Evolutionary conservation across 2,329 filamentous ascomycete genomes (phyloP), one percentile per base, ranked within the genome.

Genomic region (Pseudopithomyces maydicus): DNA sequence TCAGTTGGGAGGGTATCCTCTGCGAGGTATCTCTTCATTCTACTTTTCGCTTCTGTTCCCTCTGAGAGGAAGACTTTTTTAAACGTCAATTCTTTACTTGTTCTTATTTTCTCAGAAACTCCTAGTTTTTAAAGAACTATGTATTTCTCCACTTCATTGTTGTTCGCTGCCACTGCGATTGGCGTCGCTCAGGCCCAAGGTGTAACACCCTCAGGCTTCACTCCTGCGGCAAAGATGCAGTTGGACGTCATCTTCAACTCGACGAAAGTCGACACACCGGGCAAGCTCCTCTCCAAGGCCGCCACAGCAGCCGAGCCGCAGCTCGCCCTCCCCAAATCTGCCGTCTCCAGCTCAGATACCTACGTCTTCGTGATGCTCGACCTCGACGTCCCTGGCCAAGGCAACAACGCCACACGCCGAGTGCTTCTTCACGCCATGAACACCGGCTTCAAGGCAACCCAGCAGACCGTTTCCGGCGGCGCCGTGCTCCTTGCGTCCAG

Each of bases 281-380:
- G 73, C 0, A 54, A 71, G 42, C 36, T 60, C 5, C 49, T 75
- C 14, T 56, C 67, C 11, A 74, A 72, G 68, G 64, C 68, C 38
- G 71, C 55, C 50, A 71, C 67, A 1, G 56, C 67, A 26, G 61
- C 29, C 19, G 64, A 69, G 56, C 73, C 73, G 12, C 65, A 67
- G 50, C 55, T 75, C 47, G 73, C 69, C 11, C 29, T 73, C 15
- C 42, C 66, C 7, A 65, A 55, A 36, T 48, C 56, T 22, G 57
- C 56, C 22, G 44, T 58, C 26, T 63, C 62, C 44, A 20, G 55
- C 14, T 56, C 20, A 23, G 64, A 66, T 2, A 72, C 68, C 2
- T 75, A 65, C 62, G 65, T 75, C 58, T 74, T 74, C 58, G 63
- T 74, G 20, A 75, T 75, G 73, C 47, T 75, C 17, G 73, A 75